Evolutionary conservation across 495 filamentous ascomycete species (phyloP).

Genomic region (Hypoxylon rickii): DNA sequence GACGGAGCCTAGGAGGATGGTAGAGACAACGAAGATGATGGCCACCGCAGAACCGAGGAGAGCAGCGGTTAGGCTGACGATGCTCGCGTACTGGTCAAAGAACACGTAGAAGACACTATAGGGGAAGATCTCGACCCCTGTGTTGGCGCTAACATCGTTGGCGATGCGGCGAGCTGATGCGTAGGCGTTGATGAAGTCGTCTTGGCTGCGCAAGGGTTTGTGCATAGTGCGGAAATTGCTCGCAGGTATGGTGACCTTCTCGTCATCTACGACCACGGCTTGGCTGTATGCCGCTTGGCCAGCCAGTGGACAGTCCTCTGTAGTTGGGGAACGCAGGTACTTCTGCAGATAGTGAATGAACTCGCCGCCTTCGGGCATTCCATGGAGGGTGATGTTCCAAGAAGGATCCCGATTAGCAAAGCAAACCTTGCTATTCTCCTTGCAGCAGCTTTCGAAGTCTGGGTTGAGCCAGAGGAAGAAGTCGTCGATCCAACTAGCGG

Average conservation of each 20-base stretch:
- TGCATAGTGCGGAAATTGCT: constrained; percentile 93
- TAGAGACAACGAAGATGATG: constrained; percentile 79
- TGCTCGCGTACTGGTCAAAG: constrained; percentile 93
- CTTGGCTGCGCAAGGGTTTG: constrained; percentile 79
- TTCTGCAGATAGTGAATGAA: constrained; percentile 82
- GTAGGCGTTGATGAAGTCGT: constrained; percentile 93
- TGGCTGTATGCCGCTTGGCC: constrained; percentile 86
- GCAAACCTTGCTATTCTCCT: constrained; percentile 66
- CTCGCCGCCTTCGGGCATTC: constrained; percentile 91
- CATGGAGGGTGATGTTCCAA: constrained; percentile 85
- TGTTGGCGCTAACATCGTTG: constrained; percentile 65
- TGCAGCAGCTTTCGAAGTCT: constrained; percentile 77
- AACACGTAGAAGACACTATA: constrained; percentile 98
- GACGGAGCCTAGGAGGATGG: constrained; percentile 80
- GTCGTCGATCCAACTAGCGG: constrained; percentile 96
- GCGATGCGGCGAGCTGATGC: constrained; percentile 90
- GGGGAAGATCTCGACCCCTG: constrained; percentile 82
- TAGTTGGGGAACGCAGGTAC: constrained; percentile 82
- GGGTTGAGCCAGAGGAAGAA: constrained; percentile 96
- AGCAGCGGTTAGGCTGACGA: constrained; percentile 75
- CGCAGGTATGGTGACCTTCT: constrained; percentile 67
- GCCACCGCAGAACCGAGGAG: constrained; percentile 81
- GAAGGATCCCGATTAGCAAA: constrained; percentile 73
- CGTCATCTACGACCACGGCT: constrained; percentile 77
- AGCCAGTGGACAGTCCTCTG: constrained; percentile 80